These are phyloP conservation scores for Botrytis pseudocinerea DNA, from an alignment of 2,329 filamentous ascomycete species.

Conservation along the genomic window DNA sequence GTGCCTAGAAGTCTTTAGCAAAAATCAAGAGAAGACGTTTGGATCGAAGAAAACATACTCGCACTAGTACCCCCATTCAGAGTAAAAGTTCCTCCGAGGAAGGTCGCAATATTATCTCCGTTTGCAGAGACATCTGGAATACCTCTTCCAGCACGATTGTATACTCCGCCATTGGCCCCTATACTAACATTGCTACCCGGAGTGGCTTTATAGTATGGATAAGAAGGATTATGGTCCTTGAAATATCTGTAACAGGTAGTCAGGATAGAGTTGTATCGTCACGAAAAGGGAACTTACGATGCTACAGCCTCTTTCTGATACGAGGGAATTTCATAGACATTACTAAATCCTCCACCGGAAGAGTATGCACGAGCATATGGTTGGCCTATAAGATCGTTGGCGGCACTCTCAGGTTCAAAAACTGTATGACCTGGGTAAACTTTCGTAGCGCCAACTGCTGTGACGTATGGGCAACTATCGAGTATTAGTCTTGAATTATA, in stretches of 20 bases:
- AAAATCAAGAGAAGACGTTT: not conserved
- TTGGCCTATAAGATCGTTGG: slow-evolving; percentile 39
- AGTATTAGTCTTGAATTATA: not conserved
- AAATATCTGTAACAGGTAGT: slow-evolving; percentile 30
- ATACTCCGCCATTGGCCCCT: slow-evolving; percentile 49
- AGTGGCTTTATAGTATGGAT: slow-evolving; percentile 31
- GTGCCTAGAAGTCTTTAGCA: slow-evolving; percentile 33
- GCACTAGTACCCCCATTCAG: slow-evolving; percentile 23
- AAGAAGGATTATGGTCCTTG: slow-evolving; percentile 32
- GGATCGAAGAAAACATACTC: not conserved
- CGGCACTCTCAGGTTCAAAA: slow-evolving; percentile 45
- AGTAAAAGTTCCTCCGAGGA: not conserved
- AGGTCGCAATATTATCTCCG: slow-evolving; percentile 37
- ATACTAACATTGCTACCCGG: slow-evolving; percentile 29
- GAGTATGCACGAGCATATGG: slow-evolving; percentile 58
- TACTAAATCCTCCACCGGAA: slow-evolving; percentile 72
- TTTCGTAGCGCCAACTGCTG: slow-evolving; percentile 54
- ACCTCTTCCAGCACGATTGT: slow-evolving; percentile 47
- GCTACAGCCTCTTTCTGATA: slow-evolving; percentile 46
- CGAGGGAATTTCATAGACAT: slow-evolving; percentile 48
- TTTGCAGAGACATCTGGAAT: slow-evolving; percentile 52
- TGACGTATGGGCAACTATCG: slow-evolving; percentile 49
- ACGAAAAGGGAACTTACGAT: not conserved
- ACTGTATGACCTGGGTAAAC: slow-evolving; percentile 43
- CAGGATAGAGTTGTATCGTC: not conserved